phyloP scores from a whole-genome alignment of 2,329 filamentous ascomycete genomes.

The Hymenoscyphus salicellus region DNA sequence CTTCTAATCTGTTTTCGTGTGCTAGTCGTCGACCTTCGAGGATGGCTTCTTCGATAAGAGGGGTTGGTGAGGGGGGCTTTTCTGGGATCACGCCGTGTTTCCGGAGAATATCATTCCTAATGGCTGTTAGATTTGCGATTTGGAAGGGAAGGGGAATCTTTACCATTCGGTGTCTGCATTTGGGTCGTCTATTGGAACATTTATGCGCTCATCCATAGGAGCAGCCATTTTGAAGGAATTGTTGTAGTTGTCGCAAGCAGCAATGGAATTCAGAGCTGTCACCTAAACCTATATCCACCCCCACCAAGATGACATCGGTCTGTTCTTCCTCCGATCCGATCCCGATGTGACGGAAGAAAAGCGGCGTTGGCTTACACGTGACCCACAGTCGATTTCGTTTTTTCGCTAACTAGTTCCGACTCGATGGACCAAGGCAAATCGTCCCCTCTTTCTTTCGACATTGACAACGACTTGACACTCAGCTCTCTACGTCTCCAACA shows the following conservation, averaged over 20 bases:
- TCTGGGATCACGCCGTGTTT: conserved; percentile 98
- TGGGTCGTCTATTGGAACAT: conserved; percentile 87
- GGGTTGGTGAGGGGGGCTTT: conserved; percentile 91
- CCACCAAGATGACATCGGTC: neutral
- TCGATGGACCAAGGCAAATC: neutral
- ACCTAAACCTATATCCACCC: neutral
- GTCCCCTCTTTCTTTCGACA: conserved; percentile 24
- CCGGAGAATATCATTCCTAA: conserved; percentile 97
- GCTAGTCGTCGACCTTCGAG: conserved; percentile 77
- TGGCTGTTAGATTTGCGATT: conserved; percentile 4
- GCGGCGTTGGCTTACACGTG: conserved; percentile 8
- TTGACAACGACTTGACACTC: conserved; percentile 37
- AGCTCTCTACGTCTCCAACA: conserved; percentile 37
- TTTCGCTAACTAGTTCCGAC: conserved; percentile 1
- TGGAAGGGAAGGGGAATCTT: conserved; percentile 7
- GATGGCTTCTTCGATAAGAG: conserved; percentile 93
- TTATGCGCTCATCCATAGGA: conserved; percentile 61
- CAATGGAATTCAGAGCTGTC: conserved; percentile 1
- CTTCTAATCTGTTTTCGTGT: conserved; percentile 88
- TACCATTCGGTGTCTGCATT: conserved; percentile 99
- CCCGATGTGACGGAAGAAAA: neutral
- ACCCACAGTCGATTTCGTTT: conserved; percentile 16
- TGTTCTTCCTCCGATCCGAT: neutral
- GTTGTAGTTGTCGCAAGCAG: conserved; percentile 6
- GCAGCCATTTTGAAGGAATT: conserved; percentile 50